These are phyloP conservation scores for Alternaria sp. DNA, from an alignment of 2,329 filamentous ascomycete genomes.

Conservation along the genomic window DNA sequence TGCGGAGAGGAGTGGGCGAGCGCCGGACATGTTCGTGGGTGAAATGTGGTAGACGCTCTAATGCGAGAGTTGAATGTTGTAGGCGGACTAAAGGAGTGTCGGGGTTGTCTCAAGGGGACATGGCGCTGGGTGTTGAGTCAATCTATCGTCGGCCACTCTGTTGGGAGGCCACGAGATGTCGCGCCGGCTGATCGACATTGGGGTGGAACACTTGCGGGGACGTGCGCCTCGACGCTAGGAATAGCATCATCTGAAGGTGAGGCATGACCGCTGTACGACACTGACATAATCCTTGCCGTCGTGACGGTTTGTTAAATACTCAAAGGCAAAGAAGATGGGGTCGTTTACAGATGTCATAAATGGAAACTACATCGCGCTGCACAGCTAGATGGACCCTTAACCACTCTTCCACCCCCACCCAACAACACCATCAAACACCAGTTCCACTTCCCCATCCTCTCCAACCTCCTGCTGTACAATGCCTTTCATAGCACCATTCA, in stretches of 20 bases:
- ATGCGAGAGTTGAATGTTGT: not conserved
- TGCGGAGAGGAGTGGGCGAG: constrained; percentile 61
- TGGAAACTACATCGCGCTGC: not conserved
- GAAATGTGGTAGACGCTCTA: not conserved
- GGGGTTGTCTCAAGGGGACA: constrained; percentile 3
- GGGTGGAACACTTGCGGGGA: constrained; percentile 10
- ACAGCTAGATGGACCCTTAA: not conserved
- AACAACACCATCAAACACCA: constrained; percentile 23
- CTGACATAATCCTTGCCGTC: not conserved
- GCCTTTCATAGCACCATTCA: constrained; percentile 11
- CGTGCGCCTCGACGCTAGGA: constrained; percentile 13
- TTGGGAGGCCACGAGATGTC: constrained; percentile 5
- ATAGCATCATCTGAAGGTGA: constrained; percentile 17
- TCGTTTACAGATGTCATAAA: not conserved
- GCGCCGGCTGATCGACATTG: constrained; percentile 22
- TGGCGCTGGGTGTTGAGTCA: constrained; percentile 2
- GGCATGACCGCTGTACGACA: constrained; percentile 7
- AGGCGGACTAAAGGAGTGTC: constrained; percentile 14
- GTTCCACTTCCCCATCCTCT: constrained; percentile 12
- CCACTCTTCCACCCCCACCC: constrained; percentile 22
- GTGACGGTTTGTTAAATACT: not conserved
- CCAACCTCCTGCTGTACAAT: constrained; percentile 7
- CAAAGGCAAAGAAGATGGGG: not conserved
- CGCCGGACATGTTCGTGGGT: constrained; percentile 46
- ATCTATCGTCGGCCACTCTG: not conserved